Percentiles rank a stretch among this genome's conserved stretches.
phyloP scores from a whole-genome alignment of 768 basidiomycete genomes.

The Leucosporidium creatinivorum region DNA sequence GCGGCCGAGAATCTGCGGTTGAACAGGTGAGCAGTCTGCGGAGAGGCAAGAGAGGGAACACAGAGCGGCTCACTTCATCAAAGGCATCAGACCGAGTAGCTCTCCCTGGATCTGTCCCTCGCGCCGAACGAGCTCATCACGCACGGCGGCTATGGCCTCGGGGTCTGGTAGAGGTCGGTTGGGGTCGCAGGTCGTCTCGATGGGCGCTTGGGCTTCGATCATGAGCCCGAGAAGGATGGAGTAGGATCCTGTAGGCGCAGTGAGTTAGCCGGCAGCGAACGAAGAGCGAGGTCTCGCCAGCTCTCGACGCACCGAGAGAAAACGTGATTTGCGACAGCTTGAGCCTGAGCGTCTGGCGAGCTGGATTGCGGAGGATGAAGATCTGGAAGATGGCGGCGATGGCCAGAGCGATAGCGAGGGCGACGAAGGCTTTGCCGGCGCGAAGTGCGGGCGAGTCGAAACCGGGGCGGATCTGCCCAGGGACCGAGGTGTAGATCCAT shows the following conservation, averaged over 20 bases:
- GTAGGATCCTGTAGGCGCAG: not conserved
- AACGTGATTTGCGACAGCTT: constrained; percentile 30
- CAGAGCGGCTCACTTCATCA: constrained; percentile 30
- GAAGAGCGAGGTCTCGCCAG: constrained; percentile 8
- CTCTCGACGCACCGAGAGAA: not conserved
- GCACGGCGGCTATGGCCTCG: constrained; percentile 25
- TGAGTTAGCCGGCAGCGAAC: not conserved
- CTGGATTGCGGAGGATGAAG: constrained; percentile 37
- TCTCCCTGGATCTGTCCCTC: constrained; percentile 37
- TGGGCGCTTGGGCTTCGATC: not conserved
- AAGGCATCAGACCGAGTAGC: constrained; percentile 34
- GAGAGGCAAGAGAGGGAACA: not conserved
- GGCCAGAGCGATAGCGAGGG: constrained; percentile 38
- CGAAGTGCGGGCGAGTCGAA: constrained; percentile 39
- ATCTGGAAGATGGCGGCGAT: constrained; percentile 39
- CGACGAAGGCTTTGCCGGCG: constrained; percentile 34
- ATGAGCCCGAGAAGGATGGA: not conserved
- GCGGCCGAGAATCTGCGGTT: constrained; percentile 35
- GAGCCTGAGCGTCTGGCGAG: constrained; percentile 35
- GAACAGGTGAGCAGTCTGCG: not conserved
- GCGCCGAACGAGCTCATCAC: constrained; percentile 35
- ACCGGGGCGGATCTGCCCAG: not conserved
- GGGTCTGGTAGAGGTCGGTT: constrained; percentile 17
- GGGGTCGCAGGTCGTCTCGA: constrained; percentile 21
- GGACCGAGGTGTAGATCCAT: constrained; percentile 36